Base-by-base conservation (phyloP, 805 yeast genomes). In the Candida nanaspora region DNA sequence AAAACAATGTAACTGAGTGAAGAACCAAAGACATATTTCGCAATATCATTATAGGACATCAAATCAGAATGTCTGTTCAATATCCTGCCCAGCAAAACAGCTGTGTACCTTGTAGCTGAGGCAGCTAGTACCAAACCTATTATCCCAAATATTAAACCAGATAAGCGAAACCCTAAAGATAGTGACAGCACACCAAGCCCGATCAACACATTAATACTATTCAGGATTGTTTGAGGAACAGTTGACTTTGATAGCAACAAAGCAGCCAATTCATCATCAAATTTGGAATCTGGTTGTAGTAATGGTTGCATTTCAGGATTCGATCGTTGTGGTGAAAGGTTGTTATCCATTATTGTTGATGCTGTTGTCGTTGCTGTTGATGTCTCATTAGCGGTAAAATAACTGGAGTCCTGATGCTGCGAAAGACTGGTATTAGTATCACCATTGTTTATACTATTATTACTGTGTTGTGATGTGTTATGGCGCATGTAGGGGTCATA, bases 171-270 rank as follows among this genome's bases (percentile, higher is more conserved):
- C 2, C 84, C 94, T 45, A 79, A 65, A 0, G 94, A 89, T 37
- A 85, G 64, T 0, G 93, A 80, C 34, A 85, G 66, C 38, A 85
- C 67, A 2, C 91, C 93, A 30, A 85, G 74, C 0, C 94, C 94
- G 47, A 85, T 77, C 23, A 85, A 62, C 0, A 83, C 83, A 55
- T 85, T 85, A 37, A 84, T 78, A 1, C 89, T 80, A 50, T 85
- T 85, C 67, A 84, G 82, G 5, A 82, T 64, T 0, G 94, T 84
- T 55, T 84, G 94, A 1, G 84, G 77, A 0, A 78, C 78, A 0
- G 93, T 85, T 7, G 82, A 75, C 47, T 61, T 69, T 7, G 65
- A 66, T 13, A 39, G 36, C n/a, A n/a, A n/a, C n/a, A n/a, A n/a
- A n/a, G n/a, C n/a, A n/a, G n/a, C n/a, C 10, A 32, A 14, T 3